A percentile compares a stretch with the other conserved stretches of the same genome.
Conservation (phyloP, 2,329 filamentous ascomycete species). For the Metarhizium rileyi region DNA sequence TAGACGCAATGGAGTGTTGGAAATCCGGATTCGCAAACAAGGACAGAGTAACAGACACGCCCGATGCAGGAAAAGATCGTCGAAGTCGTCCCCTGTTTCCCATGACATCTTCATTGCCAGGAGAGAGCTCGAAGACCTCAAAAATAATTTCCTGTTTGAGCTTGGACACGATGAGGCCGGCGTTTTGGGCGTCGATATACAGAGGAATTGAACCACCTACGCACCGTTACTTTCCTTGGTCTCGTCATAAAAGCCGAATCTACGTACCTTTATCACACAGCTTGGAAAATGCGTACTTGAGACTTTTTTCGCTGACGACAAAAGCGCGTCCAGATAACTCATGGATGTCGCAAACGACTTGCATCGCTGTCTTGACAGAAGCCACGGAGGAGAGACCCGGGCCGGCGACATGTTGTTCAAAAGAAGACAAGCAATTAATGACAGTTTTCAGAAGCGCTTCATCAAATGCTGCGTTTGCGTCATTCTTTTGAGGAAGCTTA, state of each 20-base stretch:
- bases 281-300: not conserved
- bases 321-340: not conserved
- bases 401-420: not conserved
- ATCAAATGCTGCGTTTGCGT: not conserved
- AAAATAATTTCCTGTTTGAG: slow-evolving; percentile 12
- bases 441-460: slow-evolving; percentile 1
- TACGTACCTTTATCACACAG: not conserved
- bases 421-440: slow-evolving; percentile 1
- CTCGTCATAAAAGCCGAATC: not conserved
- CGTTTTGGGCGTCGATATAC: slow-evolving; percentile 25
- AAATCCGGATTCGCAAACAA: slow-evolving; percentile 10
- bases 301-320: not conserved
- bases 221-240: not conserved
- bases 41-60: slow-evolving; percentile 11
- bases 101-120: slow-evolving; percentile 18
- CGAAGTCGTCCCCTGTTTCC: slow-evolving; percentile 19
- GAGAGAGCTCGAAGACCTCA: slow-evolving; percentile 25
- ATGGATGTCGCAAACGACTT: not conserved
- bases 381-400: not conserved
- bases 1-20: slow-evolving; percentile 8
- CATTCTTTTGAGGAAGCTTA: slow-evolving; percentile 13
- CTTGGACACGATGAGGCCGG: slow-evolving; percentile 18
- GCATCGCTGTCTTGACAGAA: not conserved
- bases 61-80: slow-evolving; percentile 18
- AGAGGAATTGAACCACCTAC: slow-evolving; percentile 7